Conservation (phyloP, 805 yeast genomes). For the Saturnispora mendoncae region DNA sequence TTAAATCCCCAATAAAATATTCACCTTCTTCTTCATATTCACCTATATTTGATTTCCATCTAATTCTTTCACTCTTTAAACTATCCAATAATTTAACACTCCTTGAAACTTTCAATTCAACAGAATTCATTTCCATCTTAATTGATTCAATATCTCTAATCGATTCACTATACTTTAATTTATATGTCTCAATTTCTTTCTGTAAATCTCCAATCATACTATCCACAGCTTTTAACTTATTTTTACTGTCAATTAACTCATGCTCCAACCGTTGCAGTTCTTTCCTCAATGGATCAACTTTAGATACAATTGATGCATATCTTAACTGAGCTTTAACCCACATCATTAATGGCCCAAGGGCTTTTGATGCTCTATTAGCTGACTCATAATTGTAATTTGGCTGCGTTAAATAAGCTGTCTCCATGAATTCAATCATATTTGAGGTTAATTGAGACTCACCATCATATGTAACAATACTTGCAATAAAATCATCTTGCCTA, state of each 20-base stretch:
- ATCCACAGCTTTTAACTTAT: slow-evolving; percentile 64
- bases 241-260: slow-evolving; percentile 52
- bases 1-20: slow-evolving; percentile 52
- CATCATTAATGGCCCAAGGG: slow-evolving; percentile 83
- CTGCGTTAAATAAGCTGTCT: slow-evolving; percentile 47
- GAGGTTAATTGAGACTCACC: slow-evolving; percentile 48
- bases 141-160: slow-evolving; percentile 73
- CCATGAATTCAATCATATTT: slow-evolving; percentile 48
- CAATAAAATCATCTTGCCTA: slow-evolving; percentile 78
- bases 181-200: slow-evolving; percentile 56
- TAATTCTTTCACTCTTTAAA: slow-evolving; percentile 53
- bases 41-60: slow-evolving; percentile 64
- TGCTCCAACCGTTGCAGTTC: slow-evolving; percentile 57
- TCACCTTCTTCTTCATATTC: slow-evolving; percentile 40
- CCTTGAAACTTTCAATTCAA: slow-evolving; percentile 51
- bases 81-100: slow-evolving; percentile 55
- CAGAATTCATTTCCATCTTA: slow-evolving; percentile 58
- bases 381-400: slow-evolving; percentile 61
- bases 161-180: slow-evolving; percentile 57
- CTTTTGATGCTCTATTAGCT: slow-evolving; percentile 84
- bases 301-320: slow-evolving; percentile 63
- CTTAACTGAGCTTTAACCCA: slow-evolving; percentile 89
- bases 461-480: slow-evolving; percentile 69
- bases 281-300: slow-evolving; percentile 60
- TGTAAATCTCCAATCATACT: slow-evolving; percentile 76